These are phyloP conservation scores for Serpula lacrymans DNA, from an alignment of 768 basidiomycete species.

Conservation along the genomic window DNA sequence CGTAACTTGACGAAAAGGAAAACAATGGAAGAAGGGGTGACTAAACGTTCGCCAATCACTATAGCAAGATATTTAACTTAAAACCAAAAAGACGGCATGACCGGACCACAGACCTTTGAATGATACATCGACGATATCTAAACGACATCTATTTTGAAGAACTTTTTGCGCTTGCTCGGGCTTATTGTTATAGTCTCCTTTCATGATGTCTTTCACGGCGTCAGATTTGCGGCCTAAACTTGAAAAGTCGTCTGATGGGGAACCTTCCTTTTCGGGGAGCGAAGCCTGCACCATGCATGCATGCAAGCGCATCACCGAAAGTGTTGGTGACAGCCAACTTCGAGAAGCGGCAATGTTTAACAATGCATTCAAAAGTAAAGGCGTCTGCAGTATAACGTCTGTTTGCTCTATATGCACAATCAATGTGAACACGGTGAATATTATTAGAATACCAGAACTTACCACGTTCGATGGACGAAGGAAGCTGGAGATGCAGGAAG, in stretches of 20 bases:
- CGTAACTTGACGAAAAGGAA: slow-evolving; percentile 83
- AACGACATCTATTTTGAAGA: slow-evolving; percentile 64
- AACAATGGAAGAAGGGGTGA: slow-evolving; percentile 87
- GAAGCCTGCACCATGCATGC: slow-evolving; percentile 83
- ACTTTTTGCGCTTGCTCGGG: slow-evolving; percentile 47
- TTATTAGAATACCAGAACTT: slow-evolving; percentile 15
- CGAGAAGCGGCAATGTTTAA: slow-evolving; percentile 81
- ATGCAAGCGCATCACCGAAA: slow-evolving; percentile 79
- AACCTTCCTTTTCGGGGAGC: slow-evolving; percentile 45
- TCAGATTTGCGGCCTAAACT: slow-evolving; percentile 55
- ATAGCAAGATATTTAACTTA: slow-evolving; percentile 3
- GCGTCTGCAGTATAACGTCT: slow-evolving; percentile 65
- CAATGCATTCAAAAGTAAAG: slow-evolving; percentile 72
- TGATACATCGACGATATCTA: slow-evolving; percentile 75
- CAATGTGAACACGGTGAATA: slow-evolving; percentile 4
- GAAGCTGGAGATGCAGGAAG: slow-evolving; percentile 63
- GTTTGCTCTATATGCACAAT: slow-evolving; percentile 57
- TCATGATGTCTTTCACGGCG: slow-evolving; percentile 35
- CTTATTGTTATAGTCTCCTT: slow-evolving; percentile 39
- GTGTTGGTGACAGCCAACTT: slow-evolving; percentile 82
- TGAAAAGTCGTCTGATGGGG: slow-evolving; percentile 73
- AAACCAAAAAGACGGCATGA: not conserved
- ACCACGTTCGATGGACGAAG: slow-evolving; percentile 62
- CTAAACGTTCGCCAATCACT: slow-evolving; percentile 89
- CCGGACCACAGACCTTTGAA: slow-evolving; percentile 68